Evolutionary conservation across 345 rosid species (phyloP).

Genomic region (Camelina hispida): DNA sequence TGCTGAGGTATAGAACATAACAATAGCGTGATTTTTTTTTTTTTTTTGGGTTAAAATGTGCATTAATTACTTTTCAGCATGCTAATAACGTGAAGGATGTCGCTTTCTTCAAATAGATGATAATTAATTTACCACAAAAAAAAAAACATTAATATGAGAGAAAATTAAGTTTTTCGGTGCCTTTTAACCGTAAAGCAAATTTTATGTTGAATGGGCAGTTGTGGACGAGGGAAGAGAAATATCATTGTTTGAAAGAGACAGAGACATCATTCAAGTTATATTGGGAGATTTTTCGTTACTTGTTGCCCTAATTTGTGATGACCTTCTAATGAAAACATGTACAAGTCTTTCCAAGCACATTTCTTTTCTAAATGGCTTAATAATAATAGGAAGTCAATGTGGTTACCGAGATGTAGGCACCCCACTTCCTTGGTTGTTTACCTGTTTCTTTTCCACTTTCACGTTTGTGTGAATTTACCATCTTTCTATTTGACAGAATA

Average conservation of each 20-base stretch:
- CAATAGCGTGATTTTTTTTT: not conserved
- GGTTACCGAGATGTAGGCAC: conserved; percentile 16
- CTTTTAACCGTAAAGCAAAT: not conserved
- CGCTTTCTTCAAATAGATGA: too few species aligned
- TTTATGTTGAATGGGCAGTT: conserved; percentile 4
- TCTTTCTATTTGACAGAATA: not conserved
- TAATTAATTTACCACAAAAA: too few species aligned
- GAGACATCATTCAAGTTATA: conserved; percentile 79
- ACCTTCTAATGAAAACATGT: not conserved
- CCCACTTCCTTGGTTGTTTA: not conserved
- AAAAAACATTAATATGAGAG: too few species aligned
- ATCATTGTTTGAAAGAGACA: conserved; percentile 87
- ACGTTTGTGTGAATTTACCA: not conserved
- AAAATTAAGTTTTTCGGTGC: not conserved
- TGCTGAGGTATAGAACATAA: conserved; percentile 48
- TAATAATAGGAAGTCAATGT: not conserved
- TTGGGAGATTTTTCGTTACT: conserved; percentile 71
- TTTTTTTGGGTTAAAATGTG: too few species aligned
- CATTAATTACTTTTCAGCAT: too few species aligned
- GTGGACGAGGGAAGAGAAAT: conserved; percentile 88
- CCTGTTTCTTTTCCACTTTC: too few species aligned
- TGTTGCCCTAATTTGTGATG: conserved; percentile 50
- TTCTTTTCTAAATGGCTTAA: not conserved
- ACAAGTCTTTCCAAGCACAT: conserved; percentile 9
- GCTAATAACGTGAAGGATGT: too few species aligned